Evolutionary conservation across 345 rosid genomes (phyloP), one percentile per base, ranked within the genome.

Genomic region (Eucalyptus leucophloia): DNA sequence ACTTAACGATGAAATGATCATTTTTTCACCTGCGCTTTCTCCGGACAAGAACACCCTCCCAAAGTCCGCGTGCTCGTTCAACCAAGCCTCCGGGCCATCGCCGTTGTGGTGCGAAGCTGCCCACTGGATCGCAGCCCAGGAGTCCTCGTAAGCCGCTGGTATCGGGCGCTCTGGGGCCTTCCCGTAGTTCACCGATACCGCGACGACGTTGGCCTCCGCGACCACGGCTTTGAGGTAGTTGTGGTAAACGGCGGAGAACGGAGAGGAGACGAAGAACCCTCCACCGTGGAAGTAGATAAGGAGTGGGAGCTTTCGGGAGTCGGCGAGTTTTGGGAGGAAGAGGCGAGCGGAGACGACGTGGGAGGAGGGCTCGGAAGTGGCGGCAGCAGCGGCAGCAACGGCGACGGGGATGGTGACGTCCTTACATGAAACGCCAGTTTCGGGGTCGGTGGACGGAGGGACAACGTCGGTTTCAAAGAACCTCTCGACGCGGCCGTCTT

Each of bases 141-240:
- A 94, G 88, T 97, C 99, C 12, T 97, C 96, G 23, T 94, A 97
- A 2, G 96, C 96, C 0, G 91, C 91, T 0, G 98, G 97, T 77
- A 97, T 95, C 40, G 99, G 99, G 34, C 90, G 87, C 91, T 96
- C 98, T 2, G 99, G 99, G 83, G 95, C 98, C 83, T 92, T 87
- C 92, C 99, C 91, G 90, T 97, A 96, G 88, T 93, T 89, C 14
- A 97, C 95, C 1, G 99, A 96, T 49, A 97, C 92, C 3, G 92
- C 93, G n/a, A 96, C 23, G 89, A 96, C 89, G 49, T 92, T 92
- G 54, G 99, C 96, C 90, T 93, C 91, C 1, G 94, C 49, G 7
- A 45, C 86, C 2, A 88, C 3, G 13, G 86, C 12, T n/a, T 12
- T 6, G 62, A 88, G 89, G 49, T 69, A 72, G 62, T 42, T 28